A percentile compares a stretch with the other conserved stretches of the same genome.
These are phyloP conservation scores for Stemphylium beticola DNA, from an alignment of 2,329 filamentous ascomycete genomes.

Conservation along the genomic window DNA sequence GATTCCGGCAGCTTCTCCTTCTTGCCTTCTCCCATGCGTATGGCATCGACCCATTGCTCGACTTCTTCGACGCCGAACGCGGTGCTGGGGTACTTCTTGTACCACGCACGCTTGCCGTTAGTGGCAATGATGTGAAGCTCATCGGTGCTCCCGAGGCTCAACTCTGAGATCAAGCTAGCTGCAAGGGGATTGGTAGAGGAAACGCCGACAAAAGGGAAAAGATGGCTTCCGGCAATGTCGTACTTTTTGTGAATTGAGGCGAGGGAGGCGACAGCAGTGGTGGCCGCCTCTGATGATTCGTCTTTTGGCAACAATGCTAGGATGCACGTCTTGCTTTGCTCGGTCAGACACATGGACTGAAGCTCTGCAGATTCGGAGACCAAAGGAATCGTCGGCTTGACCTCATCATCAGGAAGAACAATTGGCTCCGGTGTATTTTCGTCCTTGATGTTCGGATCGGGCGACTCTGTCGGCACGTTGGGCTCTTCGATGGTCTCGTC, in stretches of 20 bases:
- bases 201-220: slow-evolving; percentile 85
- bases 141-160: slow-evolving; percentile 62
- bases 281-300: slow-evolving; percentile 56
- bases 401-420: slow-evolving; percentile 59
- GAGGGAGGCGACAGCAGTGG: slow-evolving; percentile 58
- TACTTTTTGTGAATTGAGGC: slow-evolving; percentile 80
- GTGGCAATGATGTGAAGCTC: slow-evolving; percentile 77
- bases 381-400: slow-evolving; percentile 68
- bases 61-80: slow-evolving; percentile 66
- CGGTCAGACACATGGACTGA: slow-evolving; percentile 72
- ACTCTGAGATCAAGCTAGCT: slow-evolving; percentile 61
- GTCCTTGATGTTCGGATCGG: slow-evolving; percentile 56
- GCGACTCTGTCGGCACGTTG: slow-evolving; percentile 60
- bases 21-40: slow-evolving; percentile 83
- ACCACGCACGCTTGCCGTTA: slow-evolving; percentile 88
- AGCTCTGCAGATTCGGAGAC: slow-evolving; percentile 70
- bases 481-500: slow-evolving; percentile 57
- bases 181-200: slow-evolving; percentile 66
- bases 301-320: slow-evolving; percentile 61
- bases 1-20: slow-evolving; percentile 72
- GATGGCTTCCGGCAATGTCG: slow-evolving; percentile 65
- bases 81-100: slow-evolving; percentile 70
- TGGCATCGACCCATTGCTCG: slow-evolving; percentile 88
- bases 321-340: slow-evolving; percentile 82
- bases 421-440: slow-evolving; percentile 56